A percentile compares a stretch with the other conserved stretches of the same genome.
Evolutionary conservation across 106 monocot genomes (phyloP).

Genomic region (Alisma plantagoaquatica): DNA sequence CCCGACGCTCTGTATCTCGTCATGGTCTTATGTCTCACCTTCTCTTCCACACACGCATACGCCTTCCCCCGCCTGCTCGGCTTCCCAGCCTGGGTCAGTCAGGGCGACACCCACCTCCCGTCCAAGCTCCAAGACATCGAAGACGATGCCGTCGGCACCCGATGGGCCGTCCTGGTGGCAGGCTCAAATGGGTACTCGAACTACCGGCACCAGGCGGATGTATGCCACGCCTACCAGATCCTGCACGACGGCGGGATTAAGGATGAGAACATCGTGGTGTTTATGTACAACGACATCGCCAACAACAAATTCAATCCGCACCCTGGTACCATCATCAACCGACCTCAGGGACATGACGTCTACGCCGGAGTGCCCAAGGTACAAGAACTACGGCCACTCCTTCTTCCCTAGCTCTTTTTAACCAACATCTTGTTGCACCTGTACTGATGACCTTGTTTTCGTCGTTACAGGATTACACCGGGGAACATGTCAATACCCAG

Average conservation of each 20-base stretch:
- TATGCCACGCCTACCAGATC: conserved; percentile 89
- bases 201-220: conserved; percentile 83
- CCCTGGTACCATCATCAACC: conserved; percentile 68
- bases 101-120: too few species aligned
- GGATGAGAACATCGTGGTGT: conserved; percentile 90
- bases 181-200: conserved; percentile 62
- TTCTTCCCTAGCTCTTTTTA: not conserved
- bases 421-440: not conserved
- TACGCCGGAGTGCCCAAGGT: conserved; percentile 94
- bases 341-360: conserved; percentile 65
- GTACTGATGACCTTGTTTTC: too few species aligned
- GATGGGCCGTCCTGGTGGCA: conserved; percentile 83
- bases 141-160: conserved; percentile 29
- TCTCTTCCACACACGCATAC: too few species aligned
- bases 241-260: conserved; percentile 63
- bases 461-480: conserved; percentile 92
- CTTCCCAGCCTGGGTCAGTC: too few species aligned
- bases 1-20: too few species aligned
- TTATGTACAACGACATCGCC: conserved; percentile 94
- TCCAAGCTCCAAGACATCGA: too few species aligned
- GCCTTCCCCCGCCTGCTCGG: too few species aligned
- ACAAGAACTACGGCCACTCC: not conserved
- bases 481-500: conserved; percentile 38
- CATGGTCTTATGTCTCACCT: too few species aligned
- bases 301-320: conserved; percentile 57